Conservation (phyloP, 1,284 basidiomycete species). For the Sporisorium iseilematis-ciliati region DNA sequence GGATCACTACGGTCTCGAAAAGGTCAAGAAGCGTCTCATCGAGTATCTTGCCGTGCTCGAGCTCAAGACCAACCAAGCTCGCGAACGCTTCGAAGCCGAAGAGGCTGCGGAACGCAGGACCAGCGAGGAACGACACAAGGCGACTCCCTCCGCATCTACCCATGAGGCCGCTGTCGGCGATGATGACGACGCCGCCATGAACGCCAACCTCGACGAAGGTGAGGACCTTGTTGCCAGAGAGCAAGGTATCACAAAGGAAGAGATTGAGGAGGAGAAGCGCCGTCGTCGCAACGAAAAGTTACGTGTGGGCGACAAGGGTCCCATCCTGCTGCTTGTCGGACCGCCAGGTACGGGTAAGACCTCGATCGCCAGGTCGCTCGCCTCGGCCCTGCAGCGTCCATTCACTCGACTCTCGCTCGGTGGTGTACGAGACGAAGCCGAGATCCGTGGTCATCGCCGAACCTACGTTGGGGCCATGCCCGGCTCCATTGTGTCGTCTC, state of each 20-base stretch:
- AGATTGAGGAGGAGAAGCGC: constrained; percentile 41
- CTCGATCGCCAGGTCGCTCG: constrained; percentile 68
- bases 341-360: constrained; percentile 69
- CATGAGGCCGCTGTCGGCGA: constrained; percentile 26
- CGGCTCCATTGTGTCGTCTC: constrained; percentile 76
- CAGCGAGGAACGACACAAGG: constrained; percentile 35
- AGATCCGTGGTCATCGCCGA: constrained; percentile 70
- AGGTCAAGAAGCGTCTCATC: constrained; percentile 71
- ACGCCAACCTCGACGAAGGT: constrained; percentile 19
- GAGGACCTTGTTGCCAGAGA: constrained; percentile 35
- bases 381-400: constrained; percentile 81
- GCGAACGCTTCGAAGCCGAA: constrained; percentile 57
- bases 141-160: constrained; percentile 30
- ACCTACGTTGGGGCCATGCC: constrained; percentile 71
- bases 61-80: constrained; percentile 68
- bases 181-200: constrained; percentile 18
- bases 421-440: constrained; percentile 72
- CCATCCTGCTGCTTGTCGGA: constrained; percentile 79
- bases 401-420: constrained; percentile 69
- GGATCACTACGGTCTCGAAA: constrained; percentile 72
- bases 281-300: constrained; percentile 52
- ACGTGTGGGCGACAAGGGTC: constrained; percentile 74
- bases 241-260: constrained; percentile 42
- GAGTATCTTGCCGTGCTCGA: constrained; percentile 72
- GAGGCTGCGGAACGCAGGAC: constrained; percentile 41